Percentiles rank a stretch among this genome's conserved stretches.
These are phyloP conservation scores for Boletus insuetus DNA, from an alignment of 768 basidiomycete species.

Conservation along the genomic window DNA sequence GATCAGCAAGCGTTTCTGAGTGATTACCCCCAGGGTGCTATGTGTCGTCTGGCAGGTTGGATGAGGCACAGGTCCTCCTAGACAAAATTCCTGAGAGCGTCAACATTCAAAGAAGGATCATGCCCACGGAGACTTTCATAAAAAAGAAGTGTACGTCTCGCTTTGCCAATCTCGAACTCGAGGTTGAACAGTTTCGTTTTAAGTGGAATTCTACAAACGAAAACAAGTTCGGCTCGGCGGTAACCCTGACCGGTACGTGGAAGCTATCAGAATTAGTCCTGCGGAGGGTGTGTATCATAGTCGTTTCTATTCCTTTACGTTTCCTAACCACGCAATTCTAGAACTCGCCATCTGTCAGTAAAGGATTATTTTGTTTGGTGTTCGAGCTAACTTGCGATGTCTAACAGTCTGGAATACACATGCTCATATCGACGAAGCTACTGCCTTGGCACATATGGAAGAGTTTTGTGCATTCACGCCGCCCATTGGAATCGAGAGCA, in stretches of 20 bases:
- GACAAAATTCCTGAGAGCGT: conserved; percentile 61
- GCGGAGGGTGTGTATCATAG: conserved; percentile 56
- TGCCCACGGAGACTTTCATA: conserved; percentile 76
- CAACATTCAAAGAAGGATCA: conserved; percentile 59
- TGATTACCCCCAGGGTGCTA: conserved; percentile 50
- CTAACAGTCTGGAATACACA: conserved; percentile 76
- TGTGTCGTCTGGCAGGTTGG: conserved; percentile 51
- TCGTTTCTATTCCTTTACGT: neutral
- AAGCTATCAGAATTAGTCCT: conserved; percentile 61
- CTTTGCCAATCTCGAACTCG: no score
- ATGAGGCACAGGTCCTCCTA: conserved; percentile 58
- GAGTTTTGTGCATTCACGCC: conserved; percentile 53
- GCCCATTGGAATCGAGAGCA: conserved; percentile 28
- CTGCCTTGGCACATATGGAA: conserved; percentile 58
- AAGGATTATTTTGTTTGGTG: neutral
- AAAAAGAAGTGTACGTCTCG: conserved; percentile 64
- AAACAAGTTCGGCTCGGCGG: conserved; percentile 60
- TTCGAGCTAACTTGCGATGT: conserved; percentile 1
- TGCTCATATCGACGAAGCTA: conserved; percentile 49
- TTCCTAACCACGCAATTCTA: conserved; percentile 19
- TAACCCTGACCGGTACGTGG: conserved; percentile 47
- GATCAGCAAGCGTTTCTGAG: neutral
- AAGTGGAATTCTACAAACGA: conserved; percentile 73
- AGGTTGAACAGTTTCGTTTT: neutral
- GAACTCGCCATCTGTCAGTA: conserved; percentile 70